Conservation (phyloP, 2,329 filamentous ascomycete genomes). For the Sporothrix phasma region DNA sequence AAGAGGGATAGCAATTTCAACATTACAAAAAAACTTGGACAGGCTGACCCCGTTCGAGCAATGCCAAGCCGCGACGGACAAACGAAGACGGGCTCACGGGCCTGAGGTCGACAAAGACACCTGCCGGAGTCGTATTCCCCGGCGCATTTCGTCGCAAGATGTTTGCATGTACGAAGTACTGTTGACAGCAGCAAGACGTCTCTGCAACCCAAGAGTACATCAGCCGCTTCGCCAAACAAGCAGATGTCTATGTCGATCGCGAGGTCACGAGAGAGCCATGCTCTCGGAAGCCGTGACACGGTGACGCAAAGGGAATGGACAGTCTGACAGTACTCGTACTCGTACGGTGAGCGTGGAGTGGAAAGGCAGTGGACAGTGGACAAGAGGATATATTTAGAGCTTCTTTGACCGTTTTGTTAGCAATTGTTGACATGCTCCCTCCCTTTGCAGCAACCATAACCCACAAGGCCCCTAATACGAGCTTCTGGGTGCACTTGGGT, state of each 20-base stretch:
- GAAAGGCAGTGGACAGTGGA: too few species aligned
- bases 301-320: background rate
- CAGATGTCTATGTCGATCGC: background rate
- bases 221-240: too few species aligned
- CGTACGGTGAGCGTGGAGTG: background rate
- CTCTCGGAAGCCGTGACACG: background rate
- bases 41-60: background rate
- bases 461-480: background rate
- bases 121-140: too few species aligned
- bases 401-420: background rate
- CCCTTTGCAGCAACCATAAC: background rate
- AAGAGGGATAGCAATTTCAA: background rate
- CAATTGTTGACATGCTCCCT: background rate
- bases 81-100: background rate
- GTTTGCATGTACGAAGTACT: too few species aligned
- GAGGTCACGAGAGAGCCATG: background rate
- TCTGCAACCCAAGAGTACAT: too few species aligned
- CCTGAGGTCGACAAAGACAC: background rate
- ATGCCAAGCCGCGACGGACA: background rate
- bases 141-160: too few species aligned
- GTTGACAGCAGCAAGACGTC: too few species aligned
- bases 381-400: conserved; percentile 3
- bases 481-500: background rate
- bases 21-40: background rate
- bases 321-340: background rate